phyloP scores from a whole-genome alignment of 202 grass and related monocot species.

The Zizania palustris region DNA sequence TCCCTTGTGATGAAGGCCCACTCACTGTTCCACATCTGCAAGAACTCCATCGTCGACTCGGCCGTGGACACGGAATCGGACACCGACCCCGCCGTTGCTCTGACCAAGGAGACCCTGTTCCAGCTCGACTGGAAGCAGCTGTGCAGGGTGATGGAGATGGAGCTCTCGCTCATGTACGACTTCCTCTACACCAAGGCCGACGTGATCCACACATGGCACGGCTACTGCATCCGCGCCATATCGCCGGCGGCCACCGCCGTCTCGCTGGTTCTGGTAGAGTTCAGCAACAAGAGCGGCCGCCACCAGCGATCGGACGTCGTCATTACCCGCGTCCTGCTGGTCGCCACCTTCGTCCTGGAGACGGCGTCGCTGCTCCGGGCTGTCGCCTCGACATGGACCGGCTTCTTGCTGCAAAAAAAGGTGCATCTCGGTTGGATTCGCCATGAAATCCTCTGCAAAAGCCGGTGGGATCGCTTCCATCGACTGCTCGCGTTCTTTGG shows the following conservation, averaged over 20 bases:
- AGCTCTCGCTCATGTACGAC: constrained; percentile 53
- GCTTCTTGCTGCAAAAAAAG: not conserved
- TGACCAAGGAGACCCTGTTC: not conserved
- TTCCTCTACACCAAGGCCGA: constrained; percentile 46
- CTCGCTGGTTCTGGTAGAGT: not conserved
- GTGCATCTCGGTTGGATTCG: not conserved
- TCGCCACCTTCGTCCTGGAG: not conserved
- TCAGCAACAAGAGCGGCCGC: not conserved
- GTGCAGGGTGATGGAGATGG: constrained; percentile 26
- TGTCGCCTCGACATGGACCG: constrained; percentile 40
- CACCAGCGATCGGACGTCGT: not conserved
- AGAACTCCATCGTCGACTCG: not conserved
- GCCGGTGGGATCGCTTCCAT: not conserved
- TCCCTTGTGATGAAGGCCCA: not conserved
- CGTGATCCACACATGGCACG: constrained; percentile 18
- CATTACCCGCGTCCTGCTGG: not conserved
- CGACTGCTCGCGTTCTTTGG: not conserved
- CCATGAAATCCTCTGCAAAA: not conserved
- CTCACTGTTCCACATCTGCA: not conserved
- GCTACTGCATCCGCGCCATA: constrained; percentile 25
- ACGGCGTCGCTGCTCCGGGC: not conserved
- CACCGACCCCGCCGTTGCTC: not conserved
- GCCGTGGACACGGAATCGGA: not conserved
- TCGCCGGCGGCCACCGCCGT: not conserved
- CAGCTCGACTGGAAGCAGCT: fast-evolving